These are phyloP conservation scores for Myotisia sp. DNA, from an alignment of 2,329 filamentous ascomycete species.

Conservation along the genomic window DNA sequence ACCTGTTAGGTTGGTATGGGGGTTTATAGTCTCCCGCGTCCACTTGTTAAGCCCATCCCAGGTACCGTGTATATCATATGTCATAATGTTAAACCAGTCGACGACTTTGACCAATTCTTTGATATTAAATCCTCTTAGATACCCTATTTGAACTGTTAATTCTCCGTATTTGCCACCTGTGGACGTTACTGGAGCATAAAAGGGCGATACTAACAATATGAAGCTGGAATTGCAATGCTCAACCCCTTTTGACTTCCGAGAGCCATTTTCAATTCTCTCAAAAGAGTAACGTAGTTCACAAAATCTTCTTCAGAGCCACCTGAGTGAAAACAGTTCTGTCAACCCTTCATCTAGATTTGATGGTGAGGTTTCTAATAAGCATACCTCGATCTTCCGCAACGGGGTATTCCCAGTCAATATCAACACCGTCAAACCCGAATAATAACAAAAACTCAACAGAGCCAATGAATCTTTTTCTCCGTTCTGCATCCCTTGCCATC, in stretches of 20 bases:
- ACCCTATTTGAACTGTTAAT: conserved; percentile 9
- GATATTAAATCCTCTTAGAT: conserved; percentile 17
- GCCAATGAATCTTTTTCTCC: conserved; percentile 9
- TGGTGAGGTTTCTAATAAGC: no score
- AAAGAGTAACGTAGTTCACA: conserved; percentile 8
- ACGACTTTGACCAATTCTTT: conserved; percentile 12
- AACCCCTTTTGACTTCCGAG: conserved; percentile 7
- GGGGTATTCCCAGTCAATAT: conserved; percentile 15
- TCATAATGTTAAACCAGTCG: conserved; percentile 20
- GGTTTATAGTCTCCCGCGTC: conserved; percentile 10
- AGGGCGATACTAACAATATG: conserved; percentile 9
- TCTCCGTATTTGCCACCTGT: no score
- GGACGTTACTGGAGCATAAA: neutral
- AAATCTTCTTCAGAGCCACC: conserved; percentile 17
- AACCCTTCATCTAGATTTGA: no score
- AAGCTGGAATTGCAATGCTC: conserved; percentile 8
- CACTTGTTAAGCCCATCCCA: conserved; percentile 15
- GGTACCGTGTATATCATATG: conserved; percentile 17
- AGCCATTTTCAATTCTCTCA: conserved; percentile 6
- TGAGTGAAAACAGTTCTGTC: no score
- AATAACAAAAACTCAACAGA: conserved; percentile 6
- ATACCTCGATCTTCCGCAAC: conserved; percentile 23
- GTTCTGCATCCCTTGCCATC: conserved; percentile 10
- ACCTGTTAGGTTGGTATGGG: conserved; percentile 20
- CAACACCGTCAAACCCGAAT: conserved; percentile 10